phyloP scores from a whole-genome alignment of 2,329 filamentous ascomycete genomes.

The Lecanicillium sp. region DNA sequence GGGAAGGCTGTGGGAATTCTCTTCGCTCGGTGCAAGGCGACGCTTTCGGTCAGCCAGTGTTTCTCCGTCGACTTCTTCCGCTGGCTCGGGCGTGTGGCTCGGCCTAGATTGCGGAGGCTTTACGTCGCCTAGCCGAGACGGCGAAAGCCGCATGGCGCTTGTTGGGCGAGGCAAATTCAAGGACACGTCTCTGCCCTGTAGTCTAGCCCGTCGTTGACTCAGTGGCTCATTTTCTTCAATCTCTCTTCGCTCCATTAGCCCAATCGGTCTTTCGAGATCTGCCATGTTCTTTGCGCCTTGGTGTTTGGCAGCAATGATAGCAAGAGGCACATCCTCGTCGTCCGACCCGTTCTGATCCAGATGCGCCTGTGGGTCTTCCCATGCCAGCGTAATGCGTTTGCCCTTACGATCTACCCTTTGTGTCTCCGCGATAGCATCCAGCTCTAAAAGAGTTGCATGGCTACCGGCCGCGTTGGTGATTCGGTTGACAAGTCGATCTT shows the following conservation, averaged over 20 bases:
- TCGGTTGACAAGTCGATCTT: slow-evolving; percentile 57
- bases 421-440: slow-evolving; percentile 83
- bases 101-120: slow-evolving; percentile 13
- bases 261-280: slow-evolving; percentile 57
- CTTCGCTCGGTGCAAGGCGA: slow-evolving; percentile 46
- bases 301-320: slow-evolving; percentile 60
- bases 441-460: slow-evolving; percentile 80
- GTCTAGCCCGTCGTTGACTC: slow-evolving; percentile 64
- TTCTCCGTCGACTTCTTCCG: slow-evolving; percentile 51
- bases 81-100: slow-evolving; percentile 30
- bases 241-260: slow-evolving; percentile 71
- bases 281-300: slow-evolving; percentile 42
- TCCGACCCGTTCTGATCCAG: slow-evolving; percentile 37
- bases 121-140: slow-evolving; percentile 8
- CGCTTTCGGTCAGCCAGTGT: slow-evolving; percentile 59
- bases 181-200: slow-evolving; percentile 55
- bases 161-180: slow-evolving; percentile 29
- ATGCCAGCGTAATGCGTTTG: slow-evolving; percentile 78
- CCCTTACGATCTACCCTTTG: slow-evolving; percentile 66
- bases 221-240: slow-evolving; percentile 90
- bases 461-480: slow-evolving; percentile 58
- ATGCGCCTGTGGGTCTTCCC: slow-evolving; percentile 62
- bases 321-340: slow-evolving; percentile 84
- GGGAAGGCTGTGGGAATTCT: slow-evolving; percentile 41
- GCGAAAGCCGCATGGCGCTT: slow-evolving; percentile 31